A percentile compares a stretch with the other conserved stretches of the same genome.
Evolutionary conservation across 169 alveolate species (phyloP).

Genomic region (Cyclospora cayetanensis): DNA sequence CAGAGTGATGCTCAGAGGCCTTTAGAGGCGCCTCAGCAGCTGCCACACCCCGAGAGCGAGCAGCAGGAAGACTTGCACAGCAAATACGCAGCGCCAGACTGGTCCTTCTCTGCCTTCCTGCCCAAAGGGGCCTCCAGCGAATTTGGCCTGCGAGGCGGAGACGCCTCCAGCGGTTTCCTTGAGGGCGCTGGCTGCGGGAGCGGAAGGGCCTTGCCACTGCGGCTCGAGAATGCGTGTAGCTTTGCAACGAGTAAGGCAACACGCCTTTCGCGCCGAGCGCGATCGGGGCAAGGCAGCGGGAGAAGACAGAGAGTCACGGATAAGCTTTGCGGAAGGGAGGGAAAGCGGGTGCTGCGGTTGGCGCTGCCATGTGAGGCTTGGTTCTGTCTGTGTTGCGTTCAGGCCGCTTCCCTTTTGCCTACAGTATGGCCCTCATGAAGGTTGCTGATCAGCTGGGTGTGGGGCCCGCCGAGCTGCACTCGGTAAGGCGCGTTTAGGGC

Average conservation of each 20-base stretch:
- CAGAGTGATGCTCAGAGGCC: too few relatives aligned
- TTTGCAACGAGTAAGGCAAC: neutral
- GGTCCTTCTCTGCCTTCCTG: neutral
- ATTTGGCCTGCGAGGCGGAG: neutral
- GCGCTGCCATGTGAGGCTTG: neutral
- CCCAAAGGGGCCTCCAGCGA: neutral
- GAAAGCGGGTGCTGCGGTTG: neutral
- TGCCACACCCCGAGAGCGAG: neutral
- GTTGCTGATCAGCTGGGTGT: constrained; percentile 38
- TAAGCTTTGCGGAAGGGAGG: neutral
- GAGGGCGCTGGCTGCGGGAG: constrained; percentile 39
- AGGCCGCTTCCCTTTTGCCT: constrained; percentile 7
- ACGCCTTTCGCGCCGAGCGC: neutral
- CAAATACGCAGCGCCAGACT: constrained; percentile 16
- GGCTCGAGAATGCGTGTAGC: constrained; percentile 38
- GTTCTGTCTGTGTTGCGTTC: neutral
- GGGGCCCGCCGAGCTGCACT: constrained; percentile 56
- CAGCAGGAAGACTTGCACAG: neutral
- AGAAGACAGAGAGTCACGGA: neutral
- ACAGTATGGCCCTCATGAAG: constrained; percentile 7
- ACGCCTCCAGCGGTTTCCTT: neutral
- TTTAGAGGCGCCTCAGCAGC: constrained; percentile 12
- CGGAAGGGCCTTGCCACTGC: constrained; percentile 31
- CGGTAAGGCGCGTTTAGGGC: neutral
- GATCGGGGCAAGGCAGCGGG: neutral